Percentiles rank a stretch among this genome's conserved stretches.
Conservation (phyloP, 78 protist species). For the Diacronema lutheri region DNA sequence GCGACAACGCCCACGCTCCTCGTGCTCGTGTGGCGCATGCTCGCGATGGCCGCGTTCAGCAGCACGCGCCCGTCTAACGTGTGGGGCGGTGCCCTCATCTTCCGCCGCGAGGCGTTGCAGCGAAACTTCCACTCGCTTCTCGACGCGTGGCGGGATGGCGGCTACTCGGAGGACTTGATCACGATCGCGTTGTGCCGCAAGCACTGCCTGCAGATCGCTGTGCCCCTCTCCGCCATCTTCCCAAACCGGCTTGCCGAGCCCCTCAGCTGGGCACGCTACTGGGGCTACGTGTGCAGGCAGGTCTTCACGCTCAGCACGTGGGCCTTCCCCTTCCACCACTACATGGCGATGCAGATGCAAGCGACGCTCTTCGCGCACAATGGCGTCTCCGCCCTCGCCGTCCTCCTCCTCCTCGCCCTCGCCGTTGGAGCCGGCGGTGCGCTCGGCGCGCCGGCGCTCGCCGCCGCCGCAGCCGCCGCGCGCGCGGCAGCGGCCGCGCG, state of each 20-base stretch:
- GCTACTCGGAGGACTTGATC: conserved; percentile 46
- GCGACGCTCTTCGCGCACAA: neutral
- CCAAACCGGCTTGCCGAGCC: neutral
- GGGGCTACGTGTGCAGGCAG: conserved; percentile 13
- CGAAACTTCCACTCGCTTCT: neutral
- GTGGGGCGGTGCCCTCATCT: conserved; percentile 50
- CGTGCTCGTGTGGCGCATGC: neutral
- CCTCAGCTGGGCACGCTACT: neutral
- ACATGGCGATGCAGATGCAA: neutral
- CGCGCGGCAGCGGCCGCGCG: no score
- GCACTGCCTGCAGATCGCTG: neutral
- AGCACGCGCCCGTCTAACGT: neutral
- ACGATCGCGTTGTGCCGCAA: neutral
- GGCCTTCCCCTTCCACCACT: neutral
- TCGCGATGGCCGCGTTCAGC: neutral
- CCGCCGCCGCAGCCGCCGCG: neutral
- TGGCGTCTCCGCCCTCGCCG: neutral
- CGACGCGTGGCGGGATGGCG: conserved; percentile 45
- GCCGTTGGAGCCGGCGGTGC: neutral
- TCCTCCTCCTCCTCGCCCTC: neutral
- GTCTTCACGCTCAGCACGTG: neutral
- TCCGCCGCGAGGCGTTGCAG: neutral
- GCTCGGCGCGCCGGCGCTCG: neutral
- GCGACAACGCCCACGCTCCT: neutral
- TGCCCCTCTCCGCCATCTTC: neutral